Evolutionary conservation across 2,329 filamentous ascomycete species (phyloP).

Genomic region (Aspergillus ochraceus): DNA sequence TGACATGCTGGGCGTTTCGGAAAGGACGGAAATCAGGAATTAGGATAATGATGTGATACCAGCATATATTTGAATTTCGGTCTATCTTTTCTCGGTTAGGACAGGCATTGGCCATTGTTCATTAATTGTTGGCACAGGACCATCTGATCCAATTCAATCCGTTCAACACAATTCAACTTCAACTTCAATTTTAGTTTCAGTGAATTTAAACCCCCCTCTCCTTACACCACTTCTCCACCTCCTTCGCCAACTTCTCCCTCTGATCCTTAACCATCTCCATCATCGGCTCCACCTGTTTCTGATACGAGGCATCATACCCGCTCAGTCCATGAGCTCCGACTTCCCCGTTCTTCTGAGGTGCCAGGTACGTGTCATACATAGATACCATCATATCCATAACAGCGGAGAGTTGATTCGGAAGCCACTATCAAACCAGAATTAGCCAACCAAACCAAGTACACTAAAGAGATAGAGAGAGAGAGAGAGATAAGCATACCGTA

Average conservation of each 20-base stretch:
- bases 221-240: slow-evolving; percentile 48
- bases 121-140: not conserved
- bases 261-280: slow-evolving; percentile 38
- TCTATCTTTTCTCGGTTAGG: not conserved
- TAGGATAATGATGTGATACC: not conserved
- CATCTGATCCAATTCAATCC: not conserved
- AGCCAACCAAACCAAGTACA: not conserved
- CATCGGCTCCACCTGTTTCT: slow-evolving; percentile 41
- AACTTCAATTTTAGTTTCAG: not conserved
- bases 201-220: slow-evolving; percentile 42
- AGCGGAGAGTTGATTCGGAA: slow-evolving; percentile 49
- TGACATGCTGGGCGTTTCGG: not conserved
- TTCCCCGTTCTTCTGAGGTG: slow-evolving; percentile 28
- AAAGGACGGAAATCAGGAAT: not conserved
- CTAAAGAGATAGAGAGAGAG: not conserved
- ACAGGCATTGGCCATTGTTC: not conserved
- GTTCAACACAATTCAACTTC: not conserved
- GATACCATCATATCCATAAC: slow-evolving; percentile 52
- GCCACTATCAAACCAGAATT: slow-evolving; percentile 36
- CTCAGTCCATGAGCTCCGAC: slow-evolving; percentile 22
- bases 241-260: slow-evolving; percentile 34
- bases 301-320: slow-evolving; percentile 23
- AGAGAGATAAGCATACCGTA: slow-evolving; percentile 33
- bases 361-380: slow-evolving; percentile 43
- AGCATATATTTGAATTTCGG: not conserved